A percentile compares a stretch with the other conserved stretches of the same genome.
phyloP scores from a whole-genome alignment of 495 filamentous ascomycete species.

The Aspergillus leporis region DNA sequence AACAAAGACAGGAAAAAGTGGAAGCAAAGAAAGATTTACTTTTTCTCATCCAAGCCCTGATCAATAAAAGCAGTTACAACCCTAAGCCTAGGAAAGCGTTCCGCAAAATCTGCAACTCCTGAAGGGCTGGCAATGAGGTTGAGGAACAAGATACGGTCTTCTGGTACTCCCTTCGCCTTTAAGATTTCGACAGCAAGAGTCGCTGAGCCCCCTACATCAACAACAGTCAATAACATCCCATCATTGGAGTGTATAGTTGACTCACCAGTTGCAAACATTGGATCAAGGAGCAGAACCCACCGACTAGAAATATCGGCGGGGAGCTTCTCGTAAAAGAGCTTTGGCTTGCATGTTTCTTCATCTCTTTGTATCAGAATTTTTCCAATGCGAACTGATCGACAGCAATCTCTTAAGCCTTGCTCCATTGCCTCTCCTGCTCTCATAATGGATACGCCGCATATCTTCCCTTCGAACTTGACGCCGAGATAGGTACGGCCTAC shows the following conservation, averaged over 20 bases:
- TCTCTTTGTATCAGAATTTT: conserved; percentile 98
- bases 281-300: conserved; percentile 95
- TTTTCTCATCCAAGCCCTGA: conserved; percentile 92
- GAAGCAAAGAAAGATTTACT: conserved; percentile 55
- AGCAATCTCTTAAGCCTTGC: conserved; percentile 93
- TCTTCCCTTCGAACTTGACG: conserved; percentile 95
- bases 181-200: conserved; percentile 95
- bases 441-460: conserved; percentile 98
- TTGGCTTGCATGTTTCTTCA: conserved; percentile 89
- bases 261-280: conserved; percentile 97
- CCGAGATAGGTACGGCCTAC: conserved; percentile 87
- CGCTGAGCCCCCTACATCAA: conserved; percentile 76
- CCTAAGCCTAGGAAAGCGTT: conserved; percentile 86
- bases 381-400: conserved; percentile 91
- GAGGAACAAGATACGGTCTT: conserved; percentile 91
- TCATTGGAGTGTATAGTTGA: conserved; percentile 7
- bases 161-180: conserved; percentile 84
- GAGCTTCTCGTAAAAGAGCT: conserved; percentile 95
- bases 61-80: conserved; percentile 98
- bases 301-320: conserved; percentile 88
- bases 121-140: conserved; percentile 96
- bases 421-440: conserved; percentile 98
- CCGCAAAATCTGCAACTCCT: conserved; percentile 84
- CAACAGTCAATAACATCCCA: conserved; percentile 13
- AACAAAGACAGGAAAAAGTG: background rate